phyloP scores from a whole-genome alignment of 139 green algal species.

The Yamagishiella unicocca region DNA sequence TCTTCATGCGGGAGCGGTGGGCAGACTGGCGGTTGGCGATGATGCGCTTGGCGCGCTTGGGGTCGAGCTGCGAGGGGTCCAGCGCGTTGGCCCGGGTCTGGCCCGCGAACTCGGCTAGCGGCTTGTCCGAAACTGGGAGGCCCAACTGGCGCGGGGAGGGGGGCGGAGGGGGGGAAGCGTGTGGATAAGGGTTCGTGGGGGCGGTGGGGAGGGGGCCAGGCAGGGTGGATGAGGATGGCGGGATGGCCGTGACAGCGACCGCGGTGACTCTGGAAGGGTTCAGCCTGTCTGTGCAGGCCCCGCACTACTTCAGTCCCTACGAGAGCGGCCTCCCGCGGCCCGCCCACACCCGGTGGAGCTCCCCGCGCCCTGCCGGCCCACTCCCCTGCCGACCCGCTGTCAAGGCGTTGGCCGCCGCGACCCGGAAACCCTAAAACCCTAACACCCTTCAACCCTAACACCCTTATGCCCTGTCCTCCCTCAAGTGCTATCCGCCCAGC shows the following conservation, averaged over 20 bases:
- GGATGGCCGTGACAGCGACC: background rate
- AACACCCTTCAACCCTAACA: background rate
- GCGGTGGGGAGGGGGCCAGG: background rate
- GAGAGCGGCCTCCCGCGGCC: too few relatives aligned
- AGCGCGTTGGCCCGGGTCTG: conserved; percentile 66
- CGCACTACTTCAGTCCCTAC: background rate
- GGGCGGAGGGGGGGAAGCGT: background rate
- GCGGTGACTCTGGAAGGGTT: background rate
- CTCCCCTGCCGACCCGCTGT: too few relatives aligned
- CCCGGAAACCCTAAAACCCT: too few relatives aligned
- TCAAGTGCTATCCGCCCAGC: background rate
- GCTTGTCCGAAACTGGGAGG: conserved; percentile 16
- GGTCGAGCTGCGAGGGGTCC: conserved; percentile 60
- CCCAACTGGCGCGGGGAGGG: background rate
- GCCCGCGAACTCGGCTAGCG: conserved; percentile 40
- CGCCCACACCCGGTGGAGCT: too few relatives aligned
- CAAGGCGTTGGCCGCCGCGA: too few relatives aligned
- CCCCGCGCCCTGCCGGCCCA: too few relatives aligned
- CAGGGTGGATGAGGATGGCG: background rate
- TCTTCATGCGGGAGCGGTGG: conserved; percentile 66
- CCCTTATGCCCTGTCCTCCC: background rate
- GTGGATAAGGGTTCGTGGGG: background rate
- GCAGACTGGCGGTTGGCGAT: conserved; percentile 70
- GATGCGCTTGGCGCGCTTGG: conserved; percentile 63
- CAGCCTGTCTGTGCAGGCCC: background rate